phyloP scores from a whole-genome alignment of 371 early-diverging fungal genomes.

The Circinella minor region DNA sequence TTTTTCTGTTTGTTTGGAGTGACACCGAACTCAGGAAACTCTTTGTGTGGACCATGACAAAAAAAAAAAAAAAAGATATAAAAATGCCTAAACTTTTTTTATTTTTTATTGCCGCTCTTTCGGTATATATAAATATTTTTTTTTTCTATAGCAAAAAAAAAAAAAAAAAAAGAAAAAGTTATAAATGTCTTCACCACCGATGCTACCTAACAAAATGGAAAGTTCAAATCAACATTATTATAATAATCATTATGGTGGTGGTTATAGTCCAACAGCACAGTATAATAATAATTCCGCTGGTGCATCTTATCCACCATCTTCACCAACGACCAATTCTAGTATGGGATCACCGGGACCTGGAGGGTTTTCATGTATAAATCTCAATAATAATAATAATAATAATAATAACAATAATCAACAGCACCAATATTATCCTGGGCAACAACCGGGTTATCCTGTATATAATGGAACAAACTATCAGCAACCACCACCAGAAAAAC shows the following conservation, averaged over 20 bases:
- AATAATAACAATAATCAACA: not conserved
- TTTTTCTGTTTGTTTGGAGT: too few species aligned
- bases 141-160: too few species aligned
- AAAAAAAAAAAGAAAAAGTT: not conserved
- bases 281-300: not conserved
- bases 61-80: too few species aligned
- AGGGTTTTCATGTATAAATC: not conserved
- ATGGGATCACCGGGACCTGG: not conserved
- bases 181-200: not conserved
- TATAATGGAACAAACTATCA: not conserved
- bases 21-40: too few species aligned
- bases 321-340: not conserved
- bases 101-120: too few species aligned
- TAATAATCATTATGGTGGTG: not conserved
- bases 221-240: not conserved
- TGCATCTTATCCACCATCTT: not conserved
- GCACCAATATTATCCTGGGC: not conserved
- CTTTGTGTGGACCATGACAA: too few species aligned
- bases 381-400: not conserved
- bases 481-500: not conserved
- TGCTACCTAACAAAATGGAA: constrained; percentile 3
- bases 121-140: too few species aligned
- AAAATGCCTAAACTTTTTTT: too few species aligned
- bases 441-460: not conserved
- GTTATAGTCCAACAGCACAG: not conserved